A percentile compares a stretch with the other conserved stretches of the same genome.
Conservation (phyloP, 768 basidiomycete species). For the Serpula lacrymans region DNA sequence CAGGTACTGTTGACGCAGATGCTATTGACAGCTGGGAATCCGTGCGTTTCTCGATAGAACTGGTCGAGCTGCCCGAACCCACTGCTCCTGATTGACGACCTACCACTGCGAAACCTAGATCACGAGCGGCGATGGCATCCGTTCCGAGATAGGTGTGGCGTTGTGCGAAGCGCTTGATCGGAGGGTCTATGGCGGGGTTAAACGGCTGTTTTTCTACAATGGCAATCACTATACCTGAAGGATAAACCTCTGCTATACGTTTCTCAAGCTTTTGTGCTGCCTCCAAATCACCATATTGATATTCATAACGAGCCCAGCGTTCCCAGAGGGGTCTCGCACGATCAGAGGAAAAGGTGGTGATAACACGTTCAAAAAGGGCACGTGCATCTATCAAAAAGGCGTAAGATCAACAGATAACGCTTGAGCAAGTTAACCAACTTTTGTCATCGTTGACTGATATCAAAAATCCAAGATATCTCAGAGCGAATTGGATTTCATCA, state of each 20-base stretch:
- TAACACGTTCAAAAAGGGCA: conserved; percentile 90
- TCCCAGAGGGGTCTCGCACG: conserved; percentile 90
- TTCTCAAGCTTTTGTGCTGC: conserved; percentile 87
- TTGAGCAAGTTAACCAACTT: conserved; percentile 52
- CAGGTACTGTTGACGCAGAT: conserved; percentile 23
- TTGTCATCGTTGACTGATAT: conserved; percentile 94
- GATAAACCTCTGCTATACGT: conserved; percentile 84
- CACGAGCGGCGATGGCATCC: conserved; percentile 85
- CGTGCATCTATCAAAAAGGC: conserved; percentile 69
- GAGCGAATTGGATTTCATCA: conserved; percentile 80
- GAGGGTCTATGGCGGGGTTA: conserved; percentile 56
- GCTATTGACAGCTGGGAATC: conserved; percentile 33
- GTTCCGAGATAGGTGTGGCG: conserved; percentile 69
- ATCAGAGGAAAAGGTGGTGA: conserved; percentile 72
- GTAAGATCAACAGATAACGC: conserved; percentile 4
- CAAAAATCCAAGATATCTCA: conserved; percentile 88
- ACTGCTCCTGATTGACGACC: conserved; percentile 21
- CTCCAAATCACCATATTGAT: conserved; percentile 89
- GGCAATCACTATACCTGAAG: conserved; percentile 63
- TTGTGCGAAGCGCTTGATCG: conserved; percentile 89
- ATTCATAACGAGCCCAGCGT: conserved; percentile 93
- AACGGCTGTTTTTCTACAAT: too few relatives aligned
- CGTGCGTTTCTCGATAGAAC: conserved; percentile 30
- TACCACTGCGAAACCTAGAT: conserved; percentile 75
- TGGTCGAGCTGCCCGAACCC: conserved; percentile 13